Evolutionary conservation across 2,329 filamentous ascomycete genomes (phyloP).

Genomic region (Colletotrichum caudatum): DNA sequence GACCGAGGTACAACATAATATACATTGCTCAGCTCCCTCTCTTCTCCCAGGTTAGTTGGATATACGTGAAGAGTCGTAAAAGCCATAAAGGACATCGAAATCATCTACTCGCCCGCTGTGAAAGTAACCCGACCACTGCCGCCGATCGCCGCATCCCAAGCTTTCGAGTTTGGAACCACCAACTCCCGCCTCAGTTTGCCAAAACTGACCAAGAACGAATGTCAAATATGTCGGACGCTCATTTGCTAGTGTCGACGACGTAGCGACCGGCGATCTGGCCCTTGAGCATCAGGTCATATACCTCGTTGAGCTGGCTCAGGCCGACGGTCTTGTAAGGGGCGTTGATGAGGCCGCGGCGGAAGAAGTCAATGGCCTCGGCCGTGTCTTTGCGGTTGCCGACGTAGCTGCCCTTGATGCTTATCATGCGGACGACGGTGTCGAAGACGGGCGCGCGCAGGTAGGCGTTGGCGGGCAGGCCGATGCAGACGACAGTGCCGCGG

Average conservation of each 20-base stretch:
- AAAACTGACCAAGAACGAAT: background rate
- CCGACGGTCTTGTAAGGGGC: slow-evolving; percentile 88
- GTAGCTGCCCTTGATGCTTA: slow-evolving; percentile 92
- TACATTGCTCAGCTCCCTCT: slow-evolving; percentile 39
- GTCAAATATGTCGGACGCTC: slow-evolving; percentile 42
- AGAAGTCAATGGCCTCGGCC: slow-evolving; percentile 92
- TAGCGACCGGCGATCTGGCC: slow-evolving; percentile 82
- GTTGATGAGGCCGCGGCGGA: slow-evolving; percentile 83
- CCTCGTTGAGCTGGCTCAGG: slow-evolving; percentile 80
- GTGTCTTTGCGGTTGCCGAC: slow-evolving; percentile 93
- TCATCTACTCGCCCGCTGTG: slow-evolving; percentile 10
- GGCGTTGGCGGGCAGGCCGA: slow-evolving; percentile 86
- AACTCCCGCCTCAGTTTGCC: background rate
- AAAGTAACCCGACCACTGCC: slow-evolving; percentile 17
- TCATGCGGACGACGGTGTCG: slow-evolving; percentile 88
- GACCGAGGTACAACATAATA: slow-evolving; percentile 23
- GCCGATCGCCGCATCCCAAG: slow-evolving; percentile 13
- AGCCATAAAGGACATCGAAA: slow-evolving; percentile 5
- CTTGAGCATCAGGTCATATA: slow-evolving; percentile 81
- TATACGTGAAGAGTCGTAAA: slow-evolving; percentile 18
- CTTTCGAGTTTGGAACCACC: slow-evolving; percentile 16
- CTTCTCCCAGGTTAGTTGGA: slow-evolving; percentile 29
- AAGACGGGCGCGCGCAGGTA: slow-evolving; percentile 88
- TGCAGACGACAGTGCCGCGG: slow-evolving; percentile 85
- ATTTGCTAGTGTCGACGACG: slow-evolving; percentile 80